These are phyloP conservation scores for Diaporthe aspalathi DNA, from an alignment of 2,329 filamentous ascomycete genomes.

Conservation along the genomic window DNA sequence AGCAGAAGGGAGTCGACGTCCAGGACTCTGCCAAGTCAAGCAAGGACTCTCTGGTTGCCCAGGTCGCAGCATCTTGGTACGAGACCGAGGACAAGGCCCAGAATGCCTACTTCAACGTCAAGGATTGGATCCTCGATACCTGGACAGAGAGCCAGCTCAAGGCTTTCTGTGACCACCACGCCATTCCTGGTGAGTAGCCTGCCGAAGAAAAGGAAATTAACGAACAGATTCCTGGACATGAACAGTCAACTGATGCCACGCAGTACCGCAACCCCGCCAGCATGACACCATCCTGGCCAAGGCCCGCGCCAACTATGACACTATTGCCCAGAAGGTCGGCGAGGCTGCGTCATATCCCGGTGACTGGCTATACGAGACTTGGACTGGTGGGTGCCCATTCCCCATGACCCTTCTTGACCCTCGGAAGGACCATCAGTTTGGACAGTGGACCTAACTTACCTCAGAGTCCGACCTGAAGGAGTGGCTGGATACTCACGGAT, in stretches of 20 bases:
- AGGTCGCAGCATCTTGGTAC: constrained; percentile 80
- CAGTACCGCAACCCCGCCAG: constrained; percentile 84
- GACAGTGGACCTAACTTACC: background rate
- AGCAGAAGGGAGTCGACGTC: constrained; percentile 76
- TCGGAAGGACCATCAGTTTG: accelerated
- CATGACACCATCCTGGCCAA: constrained; percentile 85
- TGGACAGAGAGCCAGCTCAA: constrained; percentile 96
- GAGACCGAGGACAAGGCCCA: constrained; percentile 83
- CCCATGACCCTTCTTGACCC: too few relatives aligned
- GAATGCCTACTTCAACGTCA: constrained; percentile 76
- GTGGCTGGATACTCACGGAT: constrained; percentile 90
- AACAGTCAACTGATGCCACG: constrained; percentile 9
- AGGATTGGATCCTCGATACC: constrained; percentile 94
- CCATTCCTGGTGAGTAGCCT: constrained; percentile 72
- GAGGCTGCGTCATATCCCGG: constrained; percentile 90
- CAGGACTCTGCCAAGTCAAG: constrained; percentile 74
- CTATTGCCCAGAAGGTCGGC: constrained; percentile 76
- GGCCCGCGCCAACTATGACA: constrained; percentile 84
- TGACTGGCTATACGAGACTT: constrained; percentile 91
- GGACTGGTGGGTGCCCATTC: constrained; percentile 65
- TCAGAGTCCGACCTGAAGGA: constrained; percentile 89
- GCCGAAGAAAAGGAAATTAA: too few relatives aligned
- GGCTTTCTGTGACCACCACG: constrained; percentile 88
- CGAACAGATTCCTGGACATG: too few relatives aligned
- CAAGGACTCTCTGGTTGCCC: constrained; percentile 74